Evolutionary conservation across 73 alveolate species (phyloP), one percentile per base, ranked within the genome.

Genomic region (Urostyla sp.): DNA sequence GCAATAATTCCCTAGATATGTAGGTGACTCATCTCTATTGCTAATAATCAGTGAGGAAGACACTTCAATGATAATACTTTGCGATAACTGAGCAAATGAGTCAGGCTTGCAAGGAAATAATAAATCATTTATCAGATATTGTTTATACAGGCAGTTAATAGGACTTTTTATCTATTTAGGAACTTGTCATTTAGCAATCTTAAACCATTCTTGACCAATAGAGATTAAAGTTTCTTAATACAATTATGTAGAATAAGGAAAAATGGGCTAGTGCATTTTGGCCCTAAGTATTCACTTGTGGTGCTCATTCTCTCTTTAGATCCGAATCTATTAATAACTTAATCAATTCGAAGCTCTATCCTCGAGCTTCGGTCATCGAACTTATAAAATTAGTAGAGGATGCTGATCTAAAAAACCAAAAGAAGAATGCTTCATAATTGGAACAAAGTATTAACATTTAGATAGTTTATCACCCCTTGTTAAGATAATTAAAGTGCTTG

Each of bases 231-330:
- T n/a, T 55, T 13, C 60, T 74, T 26, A 30, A 54, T 8, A 26
- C 26, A 13, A 21, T 74, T 3, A 55, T 74, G 50, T 11, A 40
- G 4, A 58, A 31, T 6, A 74, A 74, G 38, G 87, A 74, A 8
- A 74, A 55, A 40, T 74, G 87, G 87, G 87, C 87, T 1, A 23
- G 78, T 5, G 75, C 87, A 7, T 57, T 30, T 15, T 24, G 35
- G 10, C 31, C 76, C 8, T 10, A 66, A 40, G 27, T 20, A 8
- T 74, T 74, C 51, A 44, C 72, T 4, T 55, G 87, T 20, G 87
- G 46, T 57, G 35, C 56, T 3, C 87, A 74, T 49, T 50, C 76
- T 11, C 31, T 74, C 26, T 51, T 77, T 8, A 30, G 87, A 11
- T 57, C 87, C 13, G 87, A 74, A 16, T 51, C 87, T 5, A 77